Percentiles rank a stretch among this genome's conserved stretches.
These are phyloP conservation scores for Phoenix roebelenii DNA, from an alignment of 176 grass and related monocot genomes.

Conservation along the genomic window DNA sequence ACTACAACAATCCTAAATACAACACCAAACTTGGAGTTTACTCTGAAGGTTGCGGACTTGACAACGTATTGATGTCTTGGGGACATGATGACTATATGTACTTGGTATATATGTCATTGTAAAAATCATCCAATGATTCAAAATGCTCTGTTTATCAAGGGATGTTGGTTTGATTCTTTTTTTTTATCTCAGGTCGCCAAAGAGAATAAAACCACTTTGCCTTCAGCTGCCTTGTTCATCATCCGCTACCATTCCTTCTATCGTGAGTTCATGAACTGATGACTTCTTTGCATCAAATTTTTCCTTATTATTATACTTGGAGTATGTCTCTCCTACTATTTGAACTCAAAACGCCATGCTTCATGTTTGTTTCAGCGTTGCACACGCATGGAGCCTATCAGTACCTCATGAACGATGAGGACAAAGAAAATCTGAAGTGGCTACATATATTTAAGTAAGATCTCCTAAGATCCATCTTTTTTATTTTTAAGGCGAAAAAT, in stretches of 20 bases:
- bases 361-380: constrained; percentile 37
- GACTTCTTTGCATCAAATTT: no score
- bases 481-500: no score
- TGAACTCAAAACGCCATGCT: neutral
- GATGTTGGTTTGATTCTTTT: no score
- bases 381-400: constrained; percentile 86
- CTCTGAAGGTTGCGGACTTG: constrained; percentile 69
- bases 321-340: no score
- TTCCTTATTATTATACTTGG: no score
- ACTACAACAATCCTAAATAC: constrained; percentile 56
- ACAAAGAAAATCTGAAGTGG: constrained; percentile 89
- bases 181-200: constrained; percentile 10
- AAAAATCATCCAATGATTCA: no score
- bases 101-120: constrained; percentile 36
- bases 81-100: constrained; percentile 94
- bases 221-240: constrained; percentile 83
- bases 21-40: constrained; percentile 68
- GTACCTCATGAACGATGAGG: constrained; percentile 76
- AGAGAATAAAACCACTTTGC: constrained; percentile 83
- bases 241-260: constrained; percentile 96
- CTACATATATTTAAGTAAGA: constrained; percentile 84
- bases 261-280: constrained; percentile 28
- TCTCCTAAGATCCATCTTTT: neutral
- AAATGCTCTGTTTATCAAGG: no score
- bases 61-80: constrained; percentile 75